Base-by-base conservation (phyloP, 371 early-diverging fungal genomes). In the Choanephora cucurbitarum region DNA sequence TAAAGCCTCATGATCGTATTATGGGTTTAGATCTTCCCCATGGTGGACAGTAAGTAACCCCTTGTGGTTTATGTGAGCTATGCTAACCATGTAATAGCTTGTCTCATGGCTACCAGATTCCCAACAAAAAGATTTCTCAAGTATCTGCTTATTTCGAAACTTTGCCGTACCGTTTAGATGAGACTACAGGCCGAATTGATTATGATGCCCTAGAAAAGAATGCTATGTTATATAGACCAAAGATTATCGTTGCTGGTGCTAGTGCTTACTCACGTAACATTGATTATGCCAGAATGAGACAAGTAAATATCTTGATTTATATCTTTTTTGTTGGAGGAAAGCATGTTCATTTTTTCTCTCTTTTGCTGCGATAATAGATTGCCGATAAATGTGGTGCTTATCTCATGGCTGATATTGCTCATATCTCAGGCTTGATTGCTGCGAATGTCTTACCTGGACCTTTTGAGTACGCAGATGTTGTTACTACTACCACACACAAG, bases 401-500 rank as follows among this genome's bases (percentile, higher is more conserved):
- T 64, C 80, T 99, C 72, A 90, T 98, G 90, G 91, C 92, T 33
- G 99, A 99, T 75, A 97, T 99, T 81, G 98, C 99, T 17, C 99
- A 99, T 70, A 92, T 98, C 66, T 91, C 93, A 59, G 97, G 95
- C 54, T 64, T 96, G 49, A 87, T 98, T 31, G 93, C 97, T 18
- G 96, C 96, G 19, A 87, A 85, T 23, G 91, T 91, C 22, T 66
- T 96, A 44, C 91, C 90, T 57, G 84, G 86, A 66, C 97, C 99
- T 10, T 99, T 99, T 72, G 92, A 93, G 57, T 79, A 93, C 74
- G 90, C 97, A 54, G 99, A 99, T 77, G 90, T 99, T 55, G 99
- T 99, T 54, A 99, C 99, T 21, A 99, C 99, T 34, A 99, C 99
- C 52, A 99, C 99, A 2, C 99, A 99, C 85, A 99, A 99, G 72